Base-by-base conservation (phyloP, 2,329 filamentous ascomycete genomes). In the Fusarium veterinarium region DNA sequence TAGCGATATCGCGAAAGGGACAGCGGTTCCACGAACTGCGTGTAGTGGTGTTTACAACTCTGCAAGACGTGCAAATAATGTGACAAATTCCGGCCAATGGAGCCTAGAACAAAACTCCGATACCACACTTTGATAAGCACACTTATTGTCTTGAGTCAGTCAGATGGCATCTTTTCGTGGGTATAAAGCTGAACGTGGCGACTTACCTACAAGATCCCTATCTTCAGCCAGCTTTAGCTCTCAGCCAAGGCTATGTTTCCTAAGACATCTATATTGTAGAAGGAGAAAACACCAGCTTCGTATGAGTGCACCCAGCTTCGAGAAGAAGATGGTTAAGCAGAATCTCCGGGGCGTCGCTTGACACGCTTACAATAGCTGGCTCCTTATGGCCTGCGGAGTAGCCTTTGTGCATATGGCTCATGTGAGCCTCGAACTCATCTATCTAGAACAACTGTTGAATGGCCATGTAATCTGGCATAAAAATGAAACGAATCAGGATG, bases 81-180 rank as follows among this genome's bases (percentile, higher is more conserved):
- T 16, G 11, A n/a, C n/a, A 23, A 19, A n/a, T 8, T 20, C n/a
- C 45, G 4, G 19, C 46, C 16, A 14, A 19, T 14, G 5, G 8
- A 23, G 30, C 8, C 12, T 9, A 6, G 11, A 35, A 23, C 11
- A 16, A 23, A 10, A 33, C 10, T 23, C 1, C 2, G 7, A 33
- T 23, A 5, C 17, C 2, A 33, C 33, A 10, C 16, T 49, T 19
- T 49, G 11, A 33, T 8, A 13, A 19, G 11, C 30, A 3, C 4
- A 23, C 16, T 23, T 17, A 17, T 23, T 33, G 11, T 23, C 5
- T 13, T 4, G 16, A 9, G 10, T 33, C 4, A 4, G 11, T 9
- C 20, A 9, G 20, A 10, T 13, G n/a, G 4, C 4, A 3, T 23
- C 8, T 5, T 17, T 23, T 13, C 30, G 10, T 7, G 2, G 16